These are phyloP conservation scores for Tubosaeta brunneosetosa DNA, from an alignment of 768 basidiomycete genomes.

Conservation along the genomic window DNA sequence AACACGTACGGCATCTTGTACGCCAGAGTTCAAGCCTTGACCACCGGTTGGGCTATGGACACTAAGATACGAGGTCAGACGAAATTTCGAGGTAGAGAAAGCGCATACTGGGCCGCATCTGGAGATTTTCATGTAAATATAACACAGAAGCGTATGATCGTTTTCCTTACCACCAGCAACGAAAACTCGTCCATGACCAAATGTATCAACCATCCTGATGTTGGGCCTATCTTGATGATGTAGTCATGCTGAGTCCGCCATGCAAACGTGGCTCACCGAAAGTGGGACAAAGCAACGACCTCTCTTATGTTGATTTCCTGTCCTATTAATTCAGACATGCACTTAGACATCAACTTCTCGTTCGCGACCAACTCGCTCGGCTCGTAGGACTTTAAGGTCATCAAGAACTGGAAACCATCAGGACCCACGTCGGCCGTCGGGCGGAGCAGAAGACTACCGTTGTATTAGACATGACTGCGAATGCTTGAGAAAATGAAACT, in stretches of 20 bases:
- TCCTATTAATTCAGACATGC: constrained; percentile 24
- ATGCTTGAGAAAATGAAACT: background rate
- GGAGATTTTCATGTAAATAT: no score
- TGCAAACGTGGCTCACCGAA: constrained; percentile 16
- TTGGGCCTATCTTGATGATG: constrained; percentile 34
- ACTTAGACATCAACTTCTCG: constrained; percentile 23
- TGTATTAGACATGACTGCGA: background rate
- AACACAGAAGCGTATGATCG: no score
- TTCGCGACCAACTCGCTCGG: constrained; percentile 8
- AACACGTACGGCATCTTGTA: no score
- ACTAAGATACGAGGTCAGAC: no score
- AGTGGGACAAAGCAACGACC: constrained; percentile 21
- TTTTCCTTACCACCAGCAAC: no score
- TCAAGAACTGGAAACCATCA: constrained; percentile 12
- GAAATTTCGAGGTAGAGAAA: no score
- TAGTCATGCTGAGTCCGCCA: background rate
- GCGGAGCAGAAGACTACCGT: background rate
- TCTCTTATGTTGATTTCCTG: constrained; percentile 28
- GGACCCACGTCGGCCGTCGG: constrained; percentile 3
- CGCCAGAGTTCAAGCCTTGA: no score
- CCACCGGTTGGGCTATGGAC: no score
- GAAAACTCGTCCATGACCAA: no score
- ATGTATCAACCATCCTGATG: constrained; percentile 39
- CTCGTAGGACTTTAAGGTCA: constrained; percentile 2
- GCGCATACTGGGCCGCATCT: no score